These are phyloP conservation scores for Sarocladiaceae sp. DNA, from an alignment of 2,329 filamentous ascomycete genomes.

Conservation along the genomic window DNA sequence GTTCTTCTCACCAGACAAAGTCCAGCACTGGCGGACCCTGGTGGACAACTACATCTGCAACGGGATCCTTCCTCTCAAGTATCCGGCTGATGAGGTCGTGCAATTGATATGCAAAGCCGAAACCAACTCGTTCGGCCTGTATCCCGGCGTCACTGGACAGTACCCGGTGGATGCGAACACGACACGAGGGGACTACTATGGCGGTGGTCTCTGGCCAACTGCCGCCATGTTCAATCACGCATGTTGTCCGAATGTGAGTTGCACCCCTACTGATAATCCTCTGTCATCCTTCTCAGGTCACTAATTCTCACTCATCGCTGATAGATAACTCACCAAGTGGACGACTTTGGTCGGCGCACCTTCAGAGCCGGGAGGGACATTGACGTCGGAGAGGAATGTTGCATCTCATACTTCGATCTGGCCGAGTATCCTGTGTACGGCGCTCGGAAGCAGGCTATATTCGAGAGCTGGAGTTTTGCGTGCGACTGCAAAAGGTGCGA, in stretches of 20 bases:
- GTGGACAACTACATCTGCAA: background rate
- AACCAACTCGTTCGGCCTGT: constrained; percentile 14
- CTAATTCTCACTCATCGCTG: background rate
- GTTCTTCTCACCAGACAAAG: constrained; percentile 5
- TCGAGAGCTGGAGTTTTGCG: constrained; percentile 10
- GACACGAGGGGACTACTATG: constrained; percentile 12
- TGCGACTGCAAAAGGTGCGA: constrained; percentile 13
- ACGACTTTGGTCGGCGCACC: constrained; percentile 9
- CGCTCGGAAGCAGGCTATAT: constrained; percentile 9
- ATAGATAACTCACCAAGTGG: constrained; percentile 12
- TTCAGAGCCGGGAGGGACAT: constrained; percentile 12
- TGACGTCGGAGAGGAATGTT: constrained; percentile 13
- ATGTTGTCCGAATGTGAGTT: constrained; percentile 14
- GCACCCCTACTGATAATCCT: no score
- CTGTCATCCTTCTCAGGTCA: background rate
- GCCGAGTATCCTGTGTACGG: constrained; percentile 7
- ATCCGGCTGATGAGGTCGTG: constrained; percentile 6
- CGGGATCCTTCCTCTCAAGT: background rate
- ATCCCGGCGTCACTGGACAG: constrained; percentile 12
- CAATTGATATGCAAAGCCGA: constrained; percentile 13
- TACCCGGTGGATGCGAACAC: constrained; percentile 4
- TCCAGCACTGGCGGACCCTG: constrained; percentile 9
- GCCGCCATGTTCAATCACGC: constrained; percentile 14
- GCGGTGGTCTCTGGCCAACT: constrained; percentile 12
- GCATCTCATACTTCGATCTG: constrained; percentile 14